phyloP scores from a whole-genome alignment of 2,329 filamentous ascomycete species.

The Nemania bipapillata region DNA sequence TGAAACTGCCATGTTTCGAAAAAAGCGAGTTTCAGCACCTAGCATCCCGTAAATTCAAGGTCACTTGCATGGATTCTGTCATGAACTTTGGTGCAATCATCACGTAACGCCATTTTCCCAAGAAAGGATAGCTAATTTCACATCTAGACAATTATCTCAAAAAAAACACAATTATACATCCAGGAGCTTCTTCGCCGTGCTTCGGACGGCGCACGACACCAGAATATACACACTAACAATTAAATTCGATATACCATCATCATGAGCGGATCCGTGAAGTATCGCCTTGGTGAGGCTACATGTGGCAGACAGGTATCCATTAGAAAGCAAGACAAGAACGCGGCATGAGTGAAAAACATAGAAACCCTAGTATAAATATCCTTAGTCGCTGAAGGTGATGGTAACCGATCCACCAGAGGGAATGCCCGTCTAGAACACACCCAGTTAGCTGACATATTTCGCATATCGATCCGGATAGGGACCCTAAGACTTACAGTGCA shows the following conservation, averaged over 20 bases:
- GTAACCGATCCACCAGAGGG: conserved; percentile 55
- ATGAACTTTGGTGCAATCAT: background rate
- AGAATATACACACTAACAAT: conserved; percentile 52
- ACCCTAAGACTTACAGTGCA: conserved; percentile 85
- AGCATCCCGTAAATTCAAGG: background rate
- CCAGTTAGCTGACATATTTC: no score
- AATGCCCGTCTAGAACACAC: conserved; percentile 56
- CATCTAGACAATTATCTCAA: conserved; percentile 10
- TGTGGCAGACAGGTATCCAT: conserved; percentile 51
- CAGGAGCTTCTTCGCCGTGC: background rate
- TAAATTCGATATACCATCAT: conserved; percentile 49
- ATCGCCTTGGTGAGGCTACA: conserved; percentile 43
- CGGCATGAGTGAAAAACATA: conserved; percentile 43
- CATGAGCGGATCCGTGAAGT: conserved; percentile 42
- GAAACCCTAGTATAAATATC: conserved; percentile 28
- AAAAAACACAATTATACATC: conserved; percentile 31
- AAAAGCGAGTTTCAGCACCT: background rate
- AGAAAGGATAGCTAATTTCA: conserved; percentile 7
- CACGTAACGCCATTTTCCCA: conserved; percentile 1
- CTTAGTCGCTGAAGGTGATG: conserved; percentile 58
- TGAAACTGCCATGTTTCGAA: background rate
- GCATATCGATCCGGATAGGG: no score
- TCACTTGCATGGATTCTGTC: background rate
- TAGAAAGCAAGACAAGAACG: conserved; percentile 50
- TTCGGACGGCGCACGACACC: conserved; percentile 23